Evolutionary conservation across 2,329 filamentous ascomycete species (phyloP), one percentile per base, ranked within the genome.

Genomic region (Trichophyton rubrum): DNA sequence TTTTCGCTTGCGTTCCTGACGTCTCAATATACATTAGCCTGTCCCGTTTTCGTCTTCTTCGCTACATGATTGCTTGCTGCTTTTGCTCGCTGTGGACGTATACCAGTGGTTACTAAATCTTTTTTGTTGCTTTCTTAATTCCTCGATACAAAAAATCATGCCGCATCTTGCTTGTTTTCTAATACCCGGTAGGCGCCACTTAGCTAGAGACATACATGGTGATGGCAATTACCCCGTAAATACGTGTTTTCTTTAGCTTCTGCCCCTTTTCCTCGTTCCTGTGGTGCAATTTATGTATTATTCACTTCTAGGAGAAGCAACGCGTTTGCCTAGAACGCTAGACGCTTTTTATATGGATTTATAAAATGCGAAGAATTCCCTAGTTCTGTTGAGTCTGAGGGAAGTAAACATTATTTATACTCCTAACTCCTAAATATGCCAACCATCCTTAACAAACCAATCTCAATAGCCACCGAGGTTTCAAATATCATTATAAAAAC

Each of bases 141-240:
- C 49, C 27, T 55, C 15, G 15, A 55, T 55, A 55, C 30, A 55
- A 55, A 55, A 55, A 33, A 55, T 35, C 27, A 35, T 35, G 24
- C 49, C 30, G 49, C 24, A 55, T 55, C 27, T 9, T 49, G 33
- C 33, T 38, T 38, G 33, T 17, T 55, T 27, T 33, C 38, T 9
- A 55, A 55, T 55, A 20, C 49, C 13, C n/a, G 49, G 30, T 55
- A 55, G 24, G 49, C 49, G 49, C 27, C 30, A 55, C 30, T 55
- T 55, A 55, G 49, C 49, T 55, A 55, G 49, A 55, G 20, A 55
- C 45, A 30, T 49, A 55, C 45, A 49, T 49, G 45, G 49, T 35
- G 30, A 55, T 55, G 27, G 49, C 30, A 55, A 55, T 35, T 35
- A 20, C 49, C 30, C 24, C 30, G 30, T 55, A 55, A 35, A 55